phyloP scores from a whole-genome alignment of 2,329 filamentous ascomycete species.

The Ophiostoma triangulosporum region DNA sequence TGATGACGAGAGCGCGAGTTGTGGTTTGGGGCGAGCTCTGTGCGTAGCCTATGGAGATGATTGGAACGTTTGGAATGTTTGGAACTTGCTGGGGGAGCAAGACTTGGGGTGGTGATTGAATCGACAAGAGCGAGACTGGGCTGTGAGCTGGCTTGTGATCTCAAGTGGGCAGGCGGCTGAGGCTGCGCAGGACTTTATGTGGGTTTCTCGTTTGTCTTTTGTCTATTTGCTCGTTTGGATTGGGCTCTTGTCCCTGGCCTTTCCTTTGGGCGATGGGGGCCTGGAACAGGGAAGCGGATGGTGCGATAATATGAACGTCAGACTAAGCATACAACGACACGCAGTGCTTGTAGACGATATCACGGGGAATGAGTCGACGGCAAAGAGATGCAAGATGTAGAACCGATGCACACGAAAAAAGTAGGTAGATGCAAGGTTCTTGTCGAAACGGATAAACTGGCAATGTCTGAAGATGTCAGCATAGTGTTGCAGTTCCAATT shows the following conservation, averaged over 20 bases:
- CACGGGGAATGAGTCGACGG: neutral
- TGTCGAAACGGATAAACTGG: neutral
- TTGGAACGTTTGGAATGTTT: too few species aligned
- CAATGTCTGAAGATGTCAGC: constrained; percentile 6
- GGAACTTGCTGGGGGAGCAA: neutral
- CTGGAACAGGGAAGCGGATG: neutral
- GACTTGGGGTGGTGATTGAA: neutral
- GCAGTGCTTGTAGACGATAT: neutral
- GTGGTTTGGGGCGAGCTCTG: neutral
- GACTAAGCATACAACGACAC: neutral
- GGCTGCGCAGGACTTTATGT: constrained; percentile 1
- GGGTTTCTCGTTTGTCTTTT: neutral
- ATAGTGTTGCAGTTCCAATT: constrained; percentile 6
- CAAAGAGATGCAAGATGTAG: neutral
- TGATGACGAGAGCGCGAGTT: neutral
- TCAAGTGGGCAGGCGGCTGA: constrained; percentile 1
- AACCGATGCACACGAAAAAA: neutral
- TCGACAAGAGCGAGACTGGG: neutral
- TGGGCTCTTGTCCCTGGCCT: neutral
- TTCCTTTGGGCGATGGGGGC: neutral
- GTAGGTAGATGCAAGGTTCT: constrained; percentile 4
- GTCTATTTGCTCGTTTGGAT: neutral
- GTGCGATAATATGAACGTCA: neutral
- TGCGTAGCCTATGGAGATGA: constrained; percentile 1
- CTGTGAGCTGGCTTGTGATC: constrained; percentile 3